Base-by-base conservation (phyloP, 1,139 yeast species). In the Sugiyamaella xylanicola region DNA sequence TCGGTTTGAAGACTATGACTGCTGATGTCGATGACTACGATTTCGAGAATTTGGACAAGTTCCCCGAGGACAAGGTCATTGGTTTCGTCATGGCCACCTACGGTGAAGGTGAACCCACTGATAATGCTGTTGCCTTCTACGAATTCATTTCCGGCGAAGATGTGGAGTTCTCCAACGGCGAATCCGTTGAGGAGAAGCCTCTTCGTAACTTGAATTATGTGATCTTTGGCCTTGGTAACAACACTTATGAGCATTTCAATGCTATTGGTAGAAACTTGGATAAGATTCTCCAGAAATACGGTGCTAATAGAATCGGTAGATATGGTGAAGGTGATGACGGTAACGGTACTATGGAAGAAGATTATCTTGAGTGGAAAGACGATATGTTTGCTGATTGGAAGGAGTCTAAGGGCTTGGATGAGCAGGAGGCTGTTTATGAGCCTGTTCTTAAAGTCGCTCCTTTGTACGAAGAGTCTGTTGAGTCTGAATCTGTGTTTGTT, bases 81-180 rank as follows among this genome's bases (percentile, higher is more conserved):
- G 83, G 88, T 51, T 85, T 92, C 68, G 80, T 93, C 66, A 76
- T 90, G 75, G 95, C 98, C 41, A 91, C 97, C 9, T 93, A 93
- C 67, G 99, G 99, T 65, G 99, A 93, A 75, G 99, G 99, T 68
- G 99, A 93, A 70, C 96, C 96, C 62, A 93, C 99, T 21, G 99
- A 93, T 71, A 88, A 88, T 65, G 95, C 98, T 15, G 82, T 83
- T 48, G 85, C 84, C 51, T 90, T 93, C 70, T 77, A 77, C 65
- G 73, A 72, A 54, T 72, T 74, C 57, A 67, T 76, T 56, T 65
- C 70, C 22, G 65, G 64, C 41, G 71, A 67, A 17, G 67, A 63
- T 37, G 70, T 73, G 27, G 62, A 59, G 53, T 76, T 76, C 60
- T 68, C 74, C 39, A 63, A 69, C 32, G 72, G 68, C 16, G 67